Base-by-base conservation (phyloP, 345 rosid species). In the Populus deltoides region DNA sequence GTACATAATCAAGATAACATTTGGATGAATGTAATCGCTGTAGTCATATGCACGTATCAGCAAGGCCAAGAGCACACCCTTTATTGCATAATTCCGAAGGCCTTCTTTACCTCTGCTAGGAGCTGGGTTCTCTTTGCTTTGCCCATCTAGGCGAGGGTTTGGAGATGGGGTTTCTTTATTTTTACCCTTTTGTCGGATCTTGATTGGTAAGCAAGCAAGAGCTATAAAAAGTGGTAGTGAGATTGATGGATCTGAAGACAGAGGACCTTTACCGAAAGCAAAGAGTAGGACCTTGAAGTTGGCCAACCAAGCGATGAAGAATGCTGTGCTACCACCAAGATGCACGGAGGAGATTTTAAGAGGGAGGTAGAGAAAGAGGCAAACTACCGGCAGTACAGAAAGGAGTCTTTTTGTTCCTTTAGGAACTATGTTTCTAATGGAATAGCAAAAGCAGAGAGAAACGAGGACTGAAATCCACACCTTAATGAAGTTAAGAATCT, bases 221-320 rank as follows among this genome's bases (percentile, higher is more conserved):
- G 66, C 74, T 0, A 69, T 7, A 20, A 79, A 79, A 51, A 43
- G 74, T 6, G 78, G 78, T 1, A 79, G 71, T 35, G 82, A 57
- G 51, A 77, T 55, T 2, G 74, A 43, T 31, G 77, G 72, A 41
- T 70, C 61, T 7, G 70, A 20, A 70, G 67, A 70, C 2, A 81
- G 51, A 45, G 83, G 83, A 11, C 83, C 83, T 57, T 77, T 76
- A 25, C 66, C 80, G 35, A 81, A 76, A 53, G 74, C 67, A n/a
- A 81, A 81, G 41, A 81, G 80, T 7, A 81, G 69, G 33, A 81
- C 74, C 65, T 81, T 80, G 83, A 80, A 80, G 31, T 80, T 80
- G 45, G 83, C 83, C 12, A 80, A 79, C 83, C 83, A 80, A 22
- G 83, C 39, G n/a, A 81, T 31, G 74, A 81, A 81, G 29, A 81